A percentile compares a stretch with the other conserved stretches of the same genome.
phyloP scores from a whole-genome alignment of 345 rosid genomes.

The Zanthoxylum bungeanum region DNA sequence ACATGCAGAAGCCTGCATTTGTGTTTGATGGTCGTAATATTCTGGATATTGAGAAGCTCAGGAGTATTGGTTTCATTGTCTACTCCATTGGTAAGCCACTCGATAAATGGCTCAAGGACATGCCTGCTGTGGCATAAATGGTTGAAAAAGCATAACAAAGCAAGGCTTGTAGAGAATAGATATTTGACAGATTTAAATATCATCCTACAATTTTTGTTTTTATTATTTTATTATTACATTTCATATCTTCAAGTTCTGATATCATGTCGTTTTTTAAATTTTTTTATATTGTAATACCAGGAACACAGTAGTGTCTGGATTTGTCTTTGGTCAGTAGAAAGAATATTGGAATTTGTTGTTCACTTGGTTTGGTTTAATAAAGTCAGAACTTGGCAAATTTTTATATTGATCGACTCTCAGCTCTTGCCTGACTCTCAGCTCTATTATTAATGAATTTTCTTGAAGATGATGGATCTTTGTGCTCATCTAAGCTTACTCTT shows the following conservation, averaged over 20 bases:
- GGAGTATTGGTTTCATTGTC: slow-evolving; percentile 49
- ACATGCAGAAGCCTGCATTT: slow-evolving; percentile 44
- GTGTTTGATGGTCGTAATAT: slow-evolving; percentile 47
- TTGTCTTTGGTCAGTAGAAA: slow-evolving; percentile 15
- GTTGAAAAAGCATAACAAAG: not conserved
- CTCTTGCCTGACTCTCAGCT: not conserved
- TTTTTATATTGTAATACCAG: not conserved
- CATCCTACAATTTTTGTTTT: not conserved
- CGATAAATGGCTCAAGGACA: slow-evolving; percentile 50
- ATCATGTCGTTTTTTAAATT: slow-evolving; percentile 2
- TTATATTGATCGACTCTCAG: not conserved
- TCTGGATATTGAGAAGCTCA: slow-evolving; percentile 27
- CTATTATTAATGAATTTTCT: not conserved
- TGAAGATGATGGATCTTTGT: not conserved
- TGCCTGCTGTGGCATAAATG: slow-evolving; percentile 44
- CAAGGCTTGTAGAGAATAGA: slow-evolving; percentile 1
- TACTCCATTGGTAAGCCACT: slow-evolving; percentile 51
- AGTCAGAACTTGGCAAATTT: slow-evolving; percentile 3
- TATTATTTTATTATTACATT: not conserved
- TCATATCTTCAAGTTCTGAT: slow-evolving; percentile 2
- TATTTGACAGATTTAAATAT: slow-evolving; percentile 4
- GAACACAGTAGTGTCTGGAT: slow-evolving; percentile 15
- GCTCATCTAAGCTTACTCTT: no score
- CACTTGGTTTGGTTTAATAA: slow-evolving; percentile 24
- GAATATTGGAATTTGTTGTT: slow-evolving; percentile 17